These are phyloP conservation scores for Zymoseptoria pseudotritici DNA, from an alignment of 2,329 filamentous ascomycete species.

Conservation along the genomic window DNA sequence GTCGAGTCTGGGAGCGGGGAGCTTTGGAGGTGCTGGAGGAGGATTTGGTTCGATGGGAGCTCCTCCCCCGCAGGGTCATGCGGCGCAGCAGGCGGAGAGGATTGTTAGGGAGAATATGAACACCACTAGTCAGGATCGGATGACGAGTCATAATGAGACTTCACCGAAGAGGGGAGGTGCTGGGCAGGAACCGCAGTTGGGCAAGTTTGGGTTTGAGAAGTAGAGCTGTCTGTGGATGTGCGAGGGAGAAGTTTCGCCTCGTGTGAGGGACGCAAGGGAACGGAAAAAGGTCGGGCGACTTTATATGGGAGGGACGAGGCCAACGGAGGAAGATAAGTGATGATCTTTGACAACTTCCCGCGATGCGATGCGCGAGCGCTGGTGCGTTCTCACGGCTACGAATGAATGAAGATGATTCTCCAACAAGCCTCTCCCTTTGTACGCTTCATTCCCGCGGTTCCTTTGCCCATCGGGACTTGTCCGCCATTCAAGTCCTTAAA, in stretches of 20 bases:
- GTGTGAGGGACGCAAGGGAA: not conserved
- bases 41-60: not conserved
- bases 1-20: conserved; percentile 24
- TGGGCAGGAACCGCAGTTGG: conserved; percentile 39
- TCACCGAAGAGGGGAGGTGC: conserved; percentile 26
- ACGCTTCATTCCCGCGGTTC: not conserved
- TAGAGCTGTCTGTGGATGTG: conserved; percentile 5
- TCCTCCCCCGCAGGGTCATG: conserved; percentile 9
- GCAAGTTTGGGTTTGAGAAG: conserved; percentile 55
- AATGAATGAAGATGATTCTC: no score
- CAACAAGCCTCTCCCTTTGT: not conserved
- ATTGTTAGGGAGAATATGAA: conserved; percentile 56
- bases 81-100: conserved; percentile 54
- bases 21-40: conserved; percentile 3
- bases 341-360: no score
- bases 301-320: no score
- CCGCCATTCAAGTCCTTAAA: not conserved
- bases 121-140: conserved; percentile 29
- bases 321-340: no score
- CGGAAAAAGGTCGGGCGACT: not conserved
- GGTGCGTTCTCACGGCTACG: no score
- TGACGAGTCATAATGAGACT: conserved; percentile 8
- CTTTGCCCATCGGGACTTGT: not conserved
- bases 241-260: not conserved
- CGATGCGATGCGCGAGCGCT: no score